These are phyloP conservation scores for Asclepias syriaca DNA, from an alignment of 257 asterid species.

Conservation along the genomic window DNA sequence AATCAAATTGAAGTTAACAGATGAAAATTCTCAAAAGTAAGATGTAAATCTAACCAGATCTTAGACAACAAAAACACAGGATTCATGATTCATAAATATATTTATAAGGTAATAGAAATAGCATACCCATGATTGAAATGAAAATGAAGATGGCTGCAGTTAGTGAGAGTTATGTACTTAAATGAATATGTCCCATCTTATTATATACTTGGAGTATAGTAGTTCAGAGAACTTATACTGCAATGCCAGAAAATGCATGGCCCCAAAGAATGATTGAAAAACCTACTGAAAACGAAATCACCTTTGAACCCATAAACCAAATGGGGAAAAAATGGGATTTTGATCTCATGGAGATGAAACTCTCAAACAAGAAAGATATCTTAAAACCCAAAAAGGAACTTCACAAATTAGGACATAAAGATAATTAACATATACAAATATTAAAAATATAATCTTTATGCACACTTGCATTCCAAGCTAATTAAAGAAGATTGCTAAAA, in stretches of 20 bases:
- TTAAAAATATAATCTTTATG: constrained; percentile 30
- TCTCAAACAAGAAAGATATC: constrained; percentile 23
- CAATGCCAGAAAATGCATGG: constrained; percentile 27
- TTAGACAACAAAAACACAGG: constrained; percentile 17
- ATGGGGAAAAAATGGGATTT: constrained; percentile 25
- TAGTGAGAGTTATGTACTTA: constrained; percentile 18
- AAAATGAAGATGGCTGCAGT: constrained; percentile 14
- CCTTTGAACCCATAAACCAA: constrained; percentile 1
- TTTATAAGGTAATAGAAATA: constrained; percentile 4
- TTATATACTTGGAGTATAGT: constrained; percentile 9
- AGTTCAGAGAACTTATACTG: constrained; percentile 33
- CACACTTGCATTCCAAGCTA: constrained; percentile 48
- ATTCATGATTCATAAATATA: constrained; percentile 14
- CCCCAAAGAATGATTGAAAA: constrained; percentile 23
- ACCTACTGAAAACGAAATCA: background rate
- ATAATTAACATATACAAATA: constrained; percentile 14
- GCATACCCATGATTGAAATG: constrained; percentile 36
- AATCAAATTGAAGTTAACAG: background rate
- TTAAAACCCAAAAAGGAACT: constrained; percentile 8
- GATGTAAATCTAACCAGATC: constrained; percentile 25
- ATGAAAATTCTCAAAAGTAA: background rate
- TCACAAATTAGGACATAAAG: constrained; percentile 8
- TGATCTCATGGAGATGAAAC: constrained; percentile 9
- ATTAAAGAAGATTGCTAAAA: constrained; percentile 20
- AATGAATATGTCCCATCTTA: constrained; percentile 22